Base-by-base conservation (phyloP, 208 protist species). In the Leishmania tarentolae region DNA sequence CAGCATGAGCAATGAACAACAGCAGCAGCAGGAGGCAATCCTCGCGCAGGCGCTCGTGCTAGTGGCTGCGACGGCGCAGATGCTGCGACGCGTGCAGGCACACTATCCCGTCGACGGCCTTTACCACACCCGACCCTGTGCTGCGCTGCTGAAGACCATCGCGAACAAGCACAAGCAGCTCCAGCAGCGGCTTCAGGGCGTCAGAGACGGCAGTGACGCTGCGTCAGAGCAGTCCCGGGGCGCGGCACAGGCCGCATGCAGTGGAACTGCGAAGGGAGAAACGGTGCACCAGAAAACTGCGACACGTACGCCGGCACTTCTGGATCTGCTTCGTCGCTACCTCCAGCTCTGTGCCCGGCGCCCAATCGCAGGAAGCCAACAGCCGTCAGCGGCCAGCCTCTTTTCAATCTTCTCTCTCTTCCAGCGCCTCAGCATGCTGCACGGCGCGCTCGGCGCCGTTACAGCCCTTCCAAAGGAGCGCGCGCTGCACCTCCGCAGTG, bases 371-470 rank as follows among this genome's bases (percentile, higher is more conserved):
- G 8, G 56, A 28, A 37, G 5, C 42, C 24, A 61, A 3, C 35
- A 52, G 9, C 52, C 65, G 0, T 59, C 72, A 3, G 28, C 46
- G 52, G 21, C 81, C 4, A 56, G 56, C 2, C 65, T 86, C 15
- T 86, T 86, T 35, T 46, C 63, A 2, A 1, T 56, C 74, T 86
- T 90, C 63, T 88, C 88, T 0, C 81, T 90, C 47, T 94, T 93
- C 72, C 93, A 96, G 75, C 86, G 88, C n/a, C 76, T 96, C 28
- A 87, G 86, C 79, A 53, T 96, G 53, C 72, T 94, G 44, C 87
- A 95, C 79, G 90, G 81, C 4, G 75, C 80, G 19, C 71, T 85
- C 11, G 44, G 44, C 13, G 66, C 70, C 28, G 46, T 76, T 8
- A 44, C n/a, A 37, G 17, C 31, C 28, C 59, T 24, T 65, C 40